A percentile compares a stretch with the other conserved stretches of the same genome.
These are phyloP conservation scores for Hypoxylon sp. DNA, from an alignment of 2,329 filamentous ascomycete species.

Conservation along the genomic window DNA sequence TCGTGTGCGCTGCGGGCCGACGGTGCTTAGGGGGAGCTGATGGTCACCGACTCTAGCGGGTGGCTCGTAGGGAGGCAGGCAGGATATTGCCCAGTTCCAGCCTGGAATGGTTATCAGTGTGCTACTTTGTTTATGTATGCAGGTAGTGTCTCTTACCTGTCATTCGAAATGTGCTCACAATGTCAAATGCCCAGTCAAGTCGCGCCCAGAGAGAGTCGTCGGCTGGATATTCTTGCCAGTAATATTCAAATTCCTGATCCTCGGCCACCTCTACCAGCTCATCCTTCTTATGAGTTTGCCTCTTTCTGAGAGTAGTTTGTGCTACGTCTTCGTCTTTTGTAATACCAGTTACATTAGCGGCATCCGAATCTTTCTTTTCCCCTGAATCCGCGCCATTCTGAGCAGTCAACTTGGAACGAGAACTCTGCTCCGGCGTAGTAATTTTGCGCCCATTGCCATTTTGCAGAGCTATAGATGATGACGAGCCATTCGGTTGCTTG, in stretches of 20 bases:
- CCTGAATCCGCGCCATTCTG: not conserved
- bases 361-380: not conserved
- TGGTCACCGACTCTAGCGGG: slow-evolving; percentile 50
- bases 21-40: slow-evolving; percentile 47
- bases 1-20: slow-evolving; percentile 53
- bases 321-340: slow-evolving; percentile 9
- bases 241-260: slow-evolving; percentile 56
- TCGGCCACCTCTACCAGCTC: slow-evolving; percentile 27
- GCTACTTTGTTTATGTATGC: not conserved
- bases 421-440: not conserved
- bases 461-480: not conserved
- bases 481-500: not conserved
- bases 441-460: slow-evolving; percentile 18
- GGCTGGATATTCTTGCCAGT: slow-evolving; percentile 68
- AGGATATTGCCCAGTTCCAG: slow-evolving; percentile 65
- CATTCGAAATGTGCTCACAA: slow-evolving; percentile 63
- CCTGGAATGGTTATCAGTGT: slow-evolving; percentile 47
- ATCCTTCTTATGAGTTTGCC: not conserved
- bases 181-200: slow-evolving; percentile 64
- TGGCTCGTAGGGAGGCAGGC: slow-evolving; percentile 54
- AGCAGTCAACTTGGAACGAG: not conserved
- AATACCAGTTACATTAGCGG: slow-evolving; percentile 3
- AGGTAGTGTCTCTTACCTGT: slow-evolving; percentile 53
- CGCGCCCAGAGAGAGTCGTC: slow-evolving; percentile 58
- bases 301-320: too few species aligned